Evolutionary conservation across 2,329 filamentous ascomycete species (phyloP), one percentile per base, ranked within the genome.

Genomic region (Plenodomus biglobosus): DNA sequence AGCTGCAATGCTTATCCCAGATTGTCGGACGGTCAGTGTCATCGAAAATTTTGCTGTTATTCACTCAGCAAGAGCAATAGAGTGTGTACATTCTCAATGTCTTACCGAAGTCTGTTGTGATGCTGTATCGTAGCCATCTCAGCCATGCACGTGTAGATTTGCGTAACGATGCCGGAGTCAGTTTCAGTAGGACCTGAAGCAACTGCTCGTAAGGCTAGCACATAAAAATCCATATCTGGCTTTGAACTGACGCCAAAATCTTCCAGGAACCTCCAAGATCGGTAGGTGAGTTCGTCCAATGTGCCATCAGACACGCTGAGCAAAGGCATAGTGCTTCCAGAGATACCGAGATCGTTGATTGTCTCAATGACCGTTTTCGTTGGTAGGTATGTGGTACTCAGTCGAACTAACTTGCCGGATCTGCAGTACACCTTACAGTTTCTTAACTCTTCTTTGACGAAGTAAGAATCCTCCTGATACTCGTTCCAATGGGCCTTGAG

Each of bases 251-350:
- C 59, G 7, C 48, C 52, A 17, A 59, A 44, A 3, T 53, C 39
- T 41, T 58, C 48, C 4, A 61, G 47, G 32, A 61, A 59, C 16
- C 35, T 34, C 58, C 58, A 61, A 18, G 48, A 24, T 4, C 42
- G n/a, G 11, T 44, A 27, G 1, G 17, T 35, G 1, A 16, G 6
- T 1, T 48, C 46, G 18, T 59, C 48, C 2, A 49, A 30, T 3
- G 30, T 36, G 19, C 3, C 21, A 18, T 18, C 30, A 3, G 48
- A 42, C 15, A 61, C 17, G 17, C n/a, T n/a, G n/a, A n/a, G n/a
- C n/a, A n/a, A n/a, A n/a, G n/a, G n/a, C n/a, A n/a, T n/a, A n/a
- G n/a, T n/a, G n/a, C n/a, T n/a, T n/a, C n/a, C n/a, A n/a, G n/a
- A n/a, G n/a, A n/a, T n/a, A n/a, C n/a, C n/a, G n/a, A n/a, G n/a